Conservation (phyloP, 2,329 filamentous ascomycete species). For the Apiospora marii region DNA sequence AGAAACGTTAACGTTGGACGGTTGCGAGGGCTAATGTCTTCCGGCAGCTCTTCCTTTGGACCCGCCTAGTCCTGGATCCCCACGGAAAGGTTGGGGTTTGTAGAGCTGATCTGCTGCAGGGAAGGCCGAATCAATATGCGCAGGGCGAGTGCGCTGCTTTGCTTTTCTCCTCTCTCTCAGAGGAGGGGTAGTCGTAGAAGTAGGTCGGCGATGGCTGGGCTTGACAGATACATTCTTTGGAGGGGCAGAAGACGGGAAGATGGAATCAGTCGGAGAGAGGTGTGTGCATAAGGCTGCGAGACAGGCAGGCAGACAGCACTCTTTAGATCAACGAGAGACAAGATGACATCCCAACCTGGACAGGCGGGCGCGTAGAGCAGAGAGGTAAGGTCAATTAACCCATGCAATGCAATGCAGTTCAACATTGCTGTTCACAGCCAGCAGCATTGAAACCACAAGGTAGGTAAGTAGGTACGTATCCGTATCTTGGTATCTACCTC, state of each 20-base stretch:
- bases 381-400: neutral
- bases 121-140: slow-evolving; percentile 8
- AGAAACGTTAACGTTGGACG: slow-evolving; percentile 13
- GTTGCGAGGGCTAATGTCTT: slow-evolving; percentile 19
- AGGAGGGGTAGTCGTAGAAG: slow-evolving; percentile 10
- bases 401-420: slow-evolving; percentile 18
- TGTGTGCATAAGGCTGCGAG: neutral
- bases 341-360: neutral
- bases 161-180: neutral
- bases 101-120: slow-evolving; percentile 23
- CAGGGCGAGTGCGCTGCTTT: neutral
- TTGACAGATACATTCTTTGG: neutral
- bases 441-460: neutral
- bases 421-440: neutral
- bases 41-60: slow-evolving; percentile 13
- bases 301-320: neutral
- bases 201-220: neutral
- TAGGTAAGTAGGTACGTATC: neutral
- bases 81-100: slow-evolving; percentile 17
- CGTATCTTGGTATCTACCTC: neutral
- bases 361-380: neutral
- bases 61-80: slow-evolving; percentile 4
- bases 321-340: neutral
- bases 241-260: neutral
- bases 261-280: neutral